Evolutionary conservation across 2,329 filamentous ascomycete genomes (phyloP), one percentile per base, ranked within the genome.

Genomic region (Beauveria sp.): DNA sequence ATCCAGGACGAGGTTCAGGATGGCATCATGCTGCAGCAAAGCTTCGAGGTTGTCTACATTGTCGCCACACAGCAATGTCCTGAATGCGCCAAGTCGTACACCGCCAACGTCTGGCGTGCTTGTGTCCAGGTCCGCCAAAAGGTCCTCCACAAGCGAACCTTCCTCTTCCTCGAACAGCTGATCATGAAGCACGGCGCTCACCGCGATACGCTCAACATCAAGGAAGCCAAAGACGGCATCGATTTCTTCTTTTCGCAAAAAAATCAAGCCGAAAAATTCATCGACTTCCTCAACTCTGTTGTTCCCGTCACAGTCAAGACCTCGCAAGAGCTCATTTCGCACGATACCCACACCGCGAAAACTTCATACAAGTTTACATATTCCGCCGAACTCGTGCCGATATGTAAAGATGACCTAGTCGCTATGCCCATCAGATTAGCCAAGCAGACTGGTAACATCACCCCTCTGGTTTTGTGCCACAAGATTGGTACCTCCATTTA

Each of bases 331-430:
- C 83, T 97, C 52, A 97, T 99, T 67, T 96, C 92, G 5, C 87
- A 91, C 78, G 93, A 99, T 74, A 84, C 88, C 14, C 94, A 99
- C 76, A 97, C 92, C 0, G 90, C 89, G 18, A 89, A 87, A 63
- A 94, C 91, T 75, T 92, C 88, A 40, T 97, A 93, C 83, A 99
- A 99, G 74, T 97, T 97, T 77, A 88, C 90, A 51, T 97, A 86
- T 75, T 96, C 92, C 0, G 86, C 89, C 59, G 91, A 97, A 71
- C 76, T 99, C 54, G 88, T 97, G 28, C 94, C 94, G 1, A 92
- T 99, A 55, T 97, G 94, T 80, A 96, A 97, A 75, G 94, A 99
- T 68, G 94, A 99, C 71, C 80, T 99, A 30, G 91, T 99, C n/a
- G 92, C 91, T 1, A 79, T 99, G 41, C 94, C 94, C 1, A 86